Percentiles rank a stretch among this genome's conserved stretches.
Evolutionary conservation across 2,329 filamentous ascomycete species (phyloP).

Genomic region (Phyllosticta capitalensis): DNA sequence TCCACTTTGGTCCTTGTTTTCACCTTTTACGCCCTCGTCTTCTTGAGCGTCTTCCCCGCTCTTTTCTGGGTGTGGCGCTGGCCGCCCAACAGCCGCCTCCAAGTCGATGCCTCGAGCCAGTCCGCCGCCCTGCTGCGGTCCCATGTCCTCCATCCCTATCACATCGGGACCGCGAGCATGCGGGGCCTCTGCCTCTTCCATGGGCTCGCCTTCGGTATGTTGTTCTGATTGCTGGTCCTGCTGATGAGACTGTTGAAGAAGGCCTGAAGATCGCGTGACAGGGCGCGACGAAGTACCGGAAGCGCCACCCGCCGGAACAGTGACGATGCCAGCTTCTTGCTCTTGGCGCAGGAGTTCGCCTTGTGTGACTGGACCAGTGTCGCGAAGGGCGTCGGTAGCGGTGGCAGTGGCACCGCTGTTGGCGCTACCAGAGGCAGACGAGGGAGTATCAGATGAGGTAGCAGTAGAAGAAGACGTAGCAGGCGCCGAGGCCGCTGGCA

Average conservation of each 20-base stretch:
- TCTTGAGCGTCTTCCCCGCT: conserved; percentile 12
- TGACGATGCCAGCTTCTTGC: conserved; percentile 71
- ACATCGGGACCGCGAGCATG: conserved; percentile 78
- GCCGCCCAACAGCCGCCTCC: conserved; percentile 27
- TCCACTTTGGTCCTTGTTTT: conserved; percentile 9
- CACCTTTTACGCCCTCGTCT: conserved; percentile 14
- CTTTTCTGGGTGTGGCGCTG: conserved; percentile 14
- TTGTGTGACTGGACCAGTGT: conserved; percentile 58
- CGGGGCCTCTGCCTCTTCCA: conserved; percentile 48
- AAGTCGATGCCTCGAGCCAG: conserved; percentile 18
- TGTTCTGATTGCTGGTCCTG: neutral
- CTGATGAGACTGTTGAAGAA: conserved; percentile 10
- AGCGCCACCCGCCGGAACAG: conserved; percentile 41
- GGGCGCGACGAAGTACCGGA: conserved; percentile 13
- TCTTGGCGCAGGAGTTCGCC: conserved; percentile 76
- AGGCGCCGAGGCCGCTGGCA: conserved; percentile 1
- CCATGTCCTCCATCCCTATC: conserved; percentile 79
- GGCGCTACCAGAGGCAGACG: neutral
- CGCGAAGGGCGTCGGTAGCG: conserved; percentile 21
- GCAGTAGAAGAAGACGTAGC: neutral
- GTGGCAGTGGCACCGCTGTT: neutral
- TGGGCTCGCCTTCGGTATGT: neutral
- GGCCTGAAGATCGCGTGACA: conserved; percentile 11
- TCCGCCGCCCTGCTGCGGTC: conserved; percentile 49
- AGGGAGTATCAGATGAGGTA: neutral